Evolutionary conservation across 1,284 basidiomycete genomes (phyloP).

Genomic region (Neonothopanus nambi): DNA sequence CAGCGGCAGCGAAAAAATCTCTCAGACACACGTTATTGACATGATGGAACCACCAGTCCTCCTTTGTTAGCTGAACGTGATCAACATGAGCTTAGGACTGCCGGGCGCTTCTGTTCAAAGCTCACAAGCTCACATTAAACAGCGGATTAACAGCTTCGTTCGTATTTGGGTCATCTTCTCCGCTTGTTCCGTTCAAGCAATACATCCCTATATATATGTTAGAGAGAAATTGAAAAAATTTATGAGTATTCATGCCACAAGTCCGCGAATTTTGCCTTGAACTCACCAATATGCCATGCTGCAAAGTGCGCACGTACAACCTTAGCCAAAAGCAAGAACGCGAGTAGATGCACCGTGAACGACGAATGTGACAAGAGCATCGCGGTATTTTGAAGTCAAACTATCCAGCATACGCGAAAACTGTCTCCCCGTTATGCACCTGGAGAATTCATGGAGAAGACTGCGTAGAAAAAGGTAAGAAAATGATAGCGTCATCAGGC

Average conservation of each 20-base stretch:
- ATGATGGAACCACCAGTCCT: constrained; percentile 38
- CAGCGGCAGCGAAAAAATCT: background rate
- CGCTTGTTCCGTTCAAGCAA: constrained; percentile 17
- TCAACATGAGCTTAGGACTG: background rate
- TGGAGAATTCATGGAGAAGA: no score
- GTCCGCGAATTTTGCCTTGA: background rate
- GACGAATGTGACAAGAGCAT: no score
- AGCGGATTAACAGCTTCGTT: constrained; percentile 31
- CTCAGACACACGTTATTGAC: constrained; percentile 23
- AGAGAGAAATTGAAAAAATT: background rate
- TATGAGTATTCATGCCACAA: no score
- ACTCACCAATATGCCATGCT: constrained; percentile 11
- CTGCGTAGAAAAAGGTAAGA: no score
- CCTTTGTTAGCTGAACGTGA: constrained; percentile 24
- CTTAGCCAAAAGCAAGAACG: background rate
- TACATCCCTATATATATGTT: constrained; percentile 7
- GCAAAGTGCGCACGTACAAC: constrained; percentile 3
- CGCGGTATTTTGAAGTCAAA: no score
- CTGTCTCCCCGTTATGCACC: no score
- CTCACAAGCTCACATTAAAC: constrained; percentile 20
- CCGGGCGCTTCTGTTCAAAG: no score
- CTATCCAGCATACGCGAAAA: no score
- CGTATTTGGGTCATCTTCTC: constrained; percentile 25
- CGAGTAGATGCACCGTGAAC: no score
- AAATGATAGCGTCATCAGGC: no score